A percentile compares a stretch with the other conserved stretches of the same genome.
Evolutionary conservation across 139 green algal species (phyloP).

Genomic region (Axilococcus clingmanii): DNA sequence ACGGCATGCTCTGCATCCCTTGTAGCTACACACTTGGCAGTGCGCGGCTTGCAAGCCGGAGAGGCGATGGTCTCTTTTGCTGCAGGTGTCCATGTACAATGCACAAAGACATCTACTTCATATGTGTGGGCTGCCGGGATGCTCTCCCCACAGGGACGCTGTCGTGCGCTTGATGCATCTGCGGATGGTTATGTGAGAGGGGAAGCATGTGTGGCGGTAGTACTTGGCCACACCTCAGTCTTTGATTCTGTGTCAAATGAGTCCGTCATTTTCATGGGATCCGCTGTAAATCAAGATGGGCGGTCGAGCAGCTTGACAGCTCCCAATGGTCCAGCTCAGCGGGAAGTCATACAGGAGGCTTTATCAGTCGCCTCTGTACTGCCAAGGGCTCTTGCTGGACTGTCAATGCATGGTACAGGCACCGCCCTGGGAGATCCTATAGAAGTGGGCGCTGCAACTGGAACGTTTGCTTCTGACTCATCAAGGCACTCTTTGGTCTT

Average conservation of each 20-base stretch:
- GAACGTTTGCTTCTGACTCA: conserved; percentile 5
- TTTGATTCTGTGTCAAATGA: neutral
- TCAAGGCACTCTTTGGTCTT: conserved; percentile 37
- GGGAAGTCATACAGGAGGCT: conserved; percentile 52
- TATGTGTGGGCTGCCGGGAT: conserved; percentile 50
- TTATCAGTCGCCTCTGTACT: conserved; percentile 13
- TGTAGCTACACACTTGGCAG: conserved; percentile 43
- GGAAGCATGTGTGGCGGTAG: conserved; percentile 26
- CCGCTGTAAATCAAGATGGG: conserved; percentile 56
- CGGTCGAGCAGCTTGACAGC: conserved; percentile 73
- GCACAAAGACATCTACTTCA: conserved; percentile 25
- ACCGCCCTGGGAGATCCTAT: conserved; percentile 63
- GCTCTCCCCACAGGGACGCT: conserved; percentile 57
- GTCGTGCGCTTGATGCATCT: conserved; percentile 53
- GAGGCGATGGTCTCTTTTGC: conserved; percentile 15
- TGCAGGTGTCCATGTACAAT: conserved; percentile 33
- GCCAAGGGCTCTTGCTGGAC: neutral
- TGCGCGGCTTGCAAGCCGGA: conserved; percentile 4
- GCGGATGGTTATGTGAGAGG: conserved; percentile 73
- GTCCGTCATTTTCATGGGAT: conserved; percentile 26
- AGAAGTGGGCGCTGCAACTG: conserved; percentile 43
- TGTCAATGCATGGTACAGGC: conserved; percentile 68
- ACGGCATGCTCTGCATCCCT: conserved; percentile 60
- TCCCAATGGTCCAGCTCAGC: conserved; percentile 78
- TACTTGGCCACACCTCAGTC: conserved; percentile 1